These are phyloP conservation scores for Phytomonas francai DNA, from an alignment of 208 protist species.

Conservation along the genomic window DNA sequence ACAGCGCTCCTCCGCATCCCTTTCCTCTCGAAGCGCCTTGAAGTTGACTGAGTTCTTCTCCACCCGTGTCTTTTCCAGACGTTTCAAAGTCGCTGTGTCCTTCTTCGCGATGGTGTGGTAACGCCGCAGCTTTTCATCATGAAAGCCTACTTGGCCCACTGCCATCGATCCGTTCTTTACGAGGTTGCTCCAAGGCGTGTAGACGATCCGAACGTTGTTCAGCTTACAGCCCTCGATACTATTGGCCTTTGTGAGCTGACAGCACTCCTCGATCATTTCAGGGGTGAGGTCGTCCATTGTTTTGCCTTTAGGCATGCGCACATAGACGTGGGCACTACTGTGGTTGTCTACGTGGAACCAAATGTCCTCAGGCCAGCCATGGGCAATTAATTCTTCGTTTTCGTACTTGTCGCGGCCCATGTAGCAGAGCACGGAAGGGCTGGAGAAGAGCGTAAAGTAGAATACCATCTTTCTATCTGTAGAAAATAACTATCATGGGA, in stretches of 20 bases:
- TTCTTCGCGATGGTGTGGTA: constrained; percentile 76
- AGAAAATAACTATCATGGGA: too few species aligned
- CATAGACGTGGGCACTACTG: constrained; percentile 97
- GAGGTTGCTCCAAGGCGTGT: constrained; percentile 96
- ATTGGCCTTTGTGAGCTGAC: constrained; percentile 96
- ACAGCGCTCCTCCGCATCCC: constrained; percentile 58
- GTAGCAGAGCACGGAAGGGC: constrained; percentile 91
- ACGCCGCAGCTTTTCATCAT: constrained; percentile 79
- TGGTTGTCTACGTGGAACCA: constrained; percentile 99
- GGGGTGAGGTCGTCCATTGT: constrained; percentile 88
- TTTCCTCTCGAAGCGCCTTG: constrained; percentile 61
- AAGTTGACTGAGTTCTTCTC: constrained; percentile 89
- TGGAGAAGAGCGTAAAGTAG: constrained; percentile 86
- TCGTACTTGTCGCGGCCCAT: constrained; percentile 98
- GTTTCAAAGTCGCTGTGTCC: constrained; percentile 84
- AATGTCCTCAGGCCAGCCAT: constrained; percentile 95
- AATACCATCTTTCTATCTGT: constrained; percentile 72
- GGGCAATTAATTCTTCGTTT: constrained; percentile 98
- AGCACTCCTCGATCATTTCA: constrained; percentile 94
- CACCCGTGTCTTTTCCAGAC: constrained; percentile 90
- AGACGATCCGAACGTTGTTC: constrained; percentile 91
- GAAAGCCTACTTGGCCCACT: constrained; percentile 93
- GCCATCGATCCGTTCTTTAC: constrained; percentile 96
- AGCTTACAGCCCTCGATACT: constrained; percentile 94
- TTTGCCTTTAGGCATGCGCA: constrained; percentile 87